Evolutionary conservation across 345 rosid species (phyloP).

Genomic region (Ceriops decandra): DNA sequence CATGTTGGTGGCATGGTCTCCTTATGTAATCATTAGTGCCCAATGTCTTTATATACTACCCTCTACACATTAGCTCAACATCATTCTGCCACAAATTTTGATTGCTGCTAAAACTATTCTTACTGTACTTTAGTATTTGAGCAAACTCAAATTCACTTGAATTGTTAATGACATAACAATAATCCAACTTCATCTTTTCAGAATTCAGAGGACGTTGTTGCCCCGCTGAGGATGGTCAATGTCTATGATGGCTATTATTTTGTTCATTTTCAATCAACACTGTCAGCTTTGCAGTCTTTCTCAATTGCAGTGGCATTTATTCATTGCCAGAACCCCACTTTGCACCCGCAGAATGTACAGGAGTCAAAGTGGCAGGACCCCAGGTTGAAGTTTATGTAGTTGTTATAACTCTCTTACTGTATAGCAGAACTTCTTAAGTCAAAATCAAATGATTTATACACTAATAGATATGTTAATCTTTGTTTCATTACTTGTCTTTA

Average conservation of each 20-base stretch:
- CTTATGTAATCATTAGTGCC: no score
- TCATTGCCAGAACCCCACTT: constrained; percentile 57
- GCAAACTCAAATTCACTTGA: constrained; percentile 4
- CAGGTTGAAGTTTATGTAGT: constrained; percentile 26
- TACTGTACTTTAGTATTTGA: background rate
- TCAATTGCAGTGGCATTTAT: constrained; percentile 76
- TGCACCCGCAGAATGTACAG: constrained; percentile 48
- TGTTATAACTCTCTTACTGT: constrained; percentile 26
- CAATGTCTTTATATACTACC: no score
- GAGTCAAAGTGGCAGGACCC: constrained; percentile 26
- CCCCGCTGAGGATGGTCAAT: constrained; percentile 64
- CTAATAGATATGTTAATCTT: constrained; percentile 17
- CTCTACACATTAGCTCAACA: no score
- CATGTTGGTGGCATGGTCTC: no score
- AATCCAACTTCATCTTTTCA: constrained; percentile 32
- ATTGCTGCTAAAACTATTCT: background rate
- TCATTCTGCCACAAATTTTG: no score
- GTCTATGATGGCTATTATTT: constrained; percentile 67
- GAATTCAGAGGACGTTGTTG: constrained; percentile 41
- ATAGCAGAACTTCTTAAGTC: constrained; percentile 24
- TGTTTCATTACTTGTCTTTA: background rate
- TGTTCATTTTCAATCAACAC: constrained; percentile 56
- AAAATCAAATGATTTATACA: constrained; percentile 27
- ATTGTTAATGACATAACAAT: constrained; percentile 10
- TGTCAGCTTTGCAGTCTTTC: constrained; percentile 79